A percentile compares a stretch with the other conserved stretches of the same genome.
These are phyloP conservation scores for Kluyveromyces nonfermentans DNA, from an alignment of 805 yeast species.

Conservation along the genomic window DNA sequence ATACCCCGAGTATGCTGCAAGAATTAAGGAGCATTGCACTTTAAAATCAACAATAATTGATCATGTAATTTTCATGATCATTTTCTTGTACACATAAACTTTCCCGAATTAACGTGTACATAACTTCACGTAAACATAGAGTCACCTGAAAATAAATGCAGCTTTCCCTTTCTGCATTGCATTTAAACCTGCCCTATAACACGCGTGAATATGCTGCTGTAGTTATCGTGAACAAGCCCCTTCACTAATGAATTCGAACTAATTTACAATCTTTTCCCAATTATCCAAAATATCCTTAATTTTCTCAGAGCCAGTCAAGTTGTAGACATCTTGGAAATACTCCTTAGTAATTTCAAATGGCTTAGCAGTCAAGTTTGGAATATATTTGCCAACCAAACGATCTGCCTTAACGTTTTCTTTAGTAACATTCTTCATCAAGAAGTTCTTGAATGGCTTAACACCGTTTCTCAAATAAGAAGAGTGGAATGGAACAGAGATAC, in stretches of 20 bases:
- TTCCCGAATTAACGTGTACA: slow-evolving; percentile 3
- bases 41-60: neutral
- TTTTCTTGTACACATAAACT: slow-evolving; percentile 35
- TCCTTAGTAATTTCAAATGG: slow-evolving; percentile 95
- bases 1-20: neutral
- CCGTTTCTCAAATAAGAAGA: slow-evolving; percentile 97
- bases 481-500: slow-evolving; percentile 99
- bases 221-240: neutral
- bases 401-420: slow-evolving; percentile 93
- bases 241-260: neutral
- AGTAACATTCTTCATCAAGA: slow-evolving; percentile 91
- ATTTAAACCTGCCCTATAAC: neutral
- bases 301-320: slow-evolving; percentile 83
- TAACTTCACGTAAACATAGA: neutral
- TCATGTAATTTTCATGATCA: neutral
- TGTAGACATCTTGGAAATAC: slow-evolving; percentile 92
- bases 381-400: slow-evolving; percentile 86
- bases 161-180: slow-evolving; percentile 2
- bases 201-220: neutral
- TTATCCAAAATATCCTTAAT: slow-evolving; percentile 83
- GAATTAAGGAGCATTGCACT: neutral
- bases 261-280: slow-evolving; percentile 57
- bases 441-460: slow-evolving; percentile 97
- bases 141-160: neutral
- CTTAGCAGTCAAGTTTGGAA: slow-evolving; percentile 97